phyloP scores from a whole-genome alignment of 2,329 filamentous ascomycete genomes.

The Talaromyces sp. region DNA sequence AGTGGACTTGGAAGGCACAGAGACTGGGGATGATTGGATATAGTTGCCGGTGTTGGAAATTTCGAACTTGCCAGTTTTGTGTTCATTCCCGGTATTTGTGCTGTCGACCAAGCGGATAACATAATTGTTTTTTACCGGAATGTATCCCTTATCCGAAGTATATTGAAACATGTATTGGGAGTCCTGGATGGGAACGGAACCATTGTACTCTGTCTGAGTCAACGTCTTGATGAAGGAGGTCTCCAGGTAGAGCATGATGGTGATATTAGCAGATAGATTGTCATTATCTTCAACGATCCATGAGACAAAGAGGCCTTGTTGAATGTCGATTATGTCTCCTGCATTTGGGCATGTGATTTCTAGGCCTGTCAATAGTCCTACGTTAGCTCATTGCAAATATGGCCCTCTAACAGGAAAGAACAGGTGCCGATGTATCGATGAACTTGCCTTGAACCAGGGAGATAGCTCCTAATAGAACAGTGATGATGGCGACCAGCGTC shows the following conservation, averaged over 20 bases:
- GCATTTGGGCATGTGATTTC: constrained; percentile 1
- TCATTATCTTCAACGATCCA: constrained; percentile 15
- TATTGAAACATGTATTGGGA: constrained; percentile 9
- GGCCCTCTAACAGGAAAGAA: background rate
- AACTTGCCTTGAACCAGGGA: background rate
- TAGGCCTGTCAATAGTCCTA: background rate
- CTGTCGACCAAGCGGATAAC: constrained; percentile 1
- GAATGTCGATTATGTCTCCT: constrained; percentile 16
- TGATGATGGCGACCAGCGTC: background rate
- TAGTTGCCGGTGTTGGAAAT: too few relatives aligned
- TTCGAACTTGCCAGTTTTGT: background rate
- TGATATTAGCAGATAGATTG: constrained; percentile 2
- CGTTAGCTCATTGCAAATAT: background rate
- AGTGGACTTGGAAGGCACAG: background rate
- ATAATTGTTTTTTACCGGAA: background rate
- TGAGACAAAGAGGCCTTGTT: constrained; percentile 12
- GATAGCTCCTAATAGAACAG: background rate
- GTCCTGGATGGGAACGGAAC: constrained; percentile 2
- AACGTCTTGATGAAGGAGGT: background rate
- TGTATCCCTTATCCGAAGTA: background rate
- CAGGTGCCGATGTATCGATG: background rate
- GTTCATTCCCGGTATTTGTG: background rate
- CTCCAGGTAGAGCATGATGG: constrained; percentile 3
- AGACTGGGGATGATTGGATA: too few relatives aligned
- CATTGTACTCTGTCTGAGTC: background rate